These are phyloP conservation scores for Eucalyptus regnans DNA, from an alignment of 345 rosid genomes.

Conservation along the genomic window DNA sequence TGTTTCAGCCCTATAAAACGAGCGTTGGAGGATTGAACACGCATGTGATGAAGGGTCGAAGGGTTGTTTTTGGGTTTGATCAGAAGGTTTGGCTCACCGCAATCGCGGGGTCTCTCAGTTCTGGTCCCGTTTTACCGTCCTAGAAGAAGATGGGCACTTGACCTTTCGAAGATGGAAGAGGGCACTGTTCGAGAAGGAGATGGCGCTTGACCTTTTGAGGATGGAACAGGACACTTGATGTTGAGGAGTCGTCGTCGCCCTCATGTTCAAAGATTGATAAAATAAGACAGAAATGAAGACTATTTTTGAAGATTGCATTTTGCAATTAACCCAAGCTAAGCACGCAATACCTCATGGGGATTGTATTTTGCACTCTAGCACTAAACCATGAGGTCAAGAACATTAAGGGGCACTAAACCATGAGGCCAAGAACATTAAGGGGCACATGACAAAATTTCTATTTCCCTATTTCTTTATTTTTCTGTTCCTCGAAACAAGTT, in stretches of 20 bases:
- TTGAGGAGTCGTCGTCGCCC: background rate
- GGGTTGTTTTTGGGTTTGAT: background rate
- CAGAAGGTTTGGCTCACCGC: background rate
- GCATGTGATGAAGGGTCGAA: background rate
- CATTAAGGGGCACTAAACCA: too few relatives aligned
- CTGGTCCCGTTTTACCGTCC: background rate
- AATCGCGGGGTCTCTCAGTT: background rate
- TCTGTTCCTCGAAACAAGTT: fast-evolving
- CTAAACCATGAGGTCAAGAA: background rate
- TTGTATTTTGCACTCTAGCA: background rate
- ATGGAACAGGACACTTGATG: background rate
- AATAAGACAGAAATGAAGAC: background rate
- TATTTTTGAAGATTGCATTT: background rate
- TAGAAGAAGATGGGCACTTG: background rate
- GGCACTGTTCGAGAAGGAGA: background rate
- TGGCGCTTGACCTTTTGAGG: background rate
- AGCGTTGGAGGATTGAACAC: background rate
- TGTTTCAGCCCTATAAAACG: background rate
- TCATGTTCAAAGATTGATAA: background rate
- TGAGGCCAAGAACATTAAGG: too few relatives aligned
- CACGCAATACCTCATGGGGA: background rate
- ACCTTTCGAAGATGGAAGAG: background rate
- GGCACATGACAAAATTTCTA: too few relatives aligned
- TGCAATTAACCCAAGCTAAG: background rate
- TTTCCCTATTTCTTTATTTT: too few relatives aligned